Base-by-base conservation (phyloP, 1,284 basidiomycete species). In the Trametes pubescens region DNA sequence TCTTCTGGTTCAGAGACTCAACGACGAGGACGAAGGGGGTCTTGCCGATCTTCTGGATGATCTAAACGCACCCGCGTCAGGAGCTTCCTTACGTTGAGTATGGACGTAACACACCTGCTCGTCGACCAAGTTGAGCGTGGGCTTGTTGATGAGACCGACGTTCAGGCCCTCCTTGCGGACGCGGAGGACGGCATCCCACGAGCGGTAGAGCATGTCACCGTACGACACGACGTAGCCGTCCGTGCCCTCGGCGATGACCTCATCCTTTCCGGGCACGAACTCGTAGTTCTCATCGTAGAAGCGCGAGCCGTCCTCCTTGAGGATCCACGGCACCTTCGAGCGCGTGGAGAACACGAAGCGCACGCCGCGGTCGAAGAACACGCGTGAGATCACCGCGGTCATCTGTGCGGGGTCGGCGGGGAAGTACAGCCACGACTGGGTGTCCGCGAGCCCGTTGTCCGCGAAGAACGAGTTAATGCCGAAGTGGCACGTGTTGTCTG, bases 301-400 rank as follows among this genome's bases (percentile, higher is more conserved):
- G 61, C 80, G 84, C 72, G 84, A 76, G 14, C 90, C 88, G 71
- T 92, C 87, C 72, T 88, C 88, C 74, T 90, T 93, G 67, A 94
- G 84, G 74, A 95, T 90, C 79, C 87, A 94, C 22, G 93, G 93
- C 10, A 94, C 90, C 78, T 94, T 95, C 35, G 93, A 86, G 60
- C 93, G 90, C 7, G 93, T 94, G 9, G 92, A 94, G 80, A 94
- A 94, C 71, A 95, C 81, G 77, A 94, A 94, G 61, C 92, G 89
- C 21, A 94, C 57, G 24, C 93, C 93, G 49, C 84, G 84, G 64
- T 94, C 85, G 77, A 93, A 94, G 81, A 95, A 93, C 40, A 94
- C 90, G 40, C 83, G 83, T 67, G 89, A 78, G 67, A 95, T 81
- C 73, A 94, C 79, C 29, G 91, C 90, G 51, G 84, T 78, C 93